phyloP scores from a whole-genome alignment of 148 eudicot species.

The Limonium bicolor region DNA sequence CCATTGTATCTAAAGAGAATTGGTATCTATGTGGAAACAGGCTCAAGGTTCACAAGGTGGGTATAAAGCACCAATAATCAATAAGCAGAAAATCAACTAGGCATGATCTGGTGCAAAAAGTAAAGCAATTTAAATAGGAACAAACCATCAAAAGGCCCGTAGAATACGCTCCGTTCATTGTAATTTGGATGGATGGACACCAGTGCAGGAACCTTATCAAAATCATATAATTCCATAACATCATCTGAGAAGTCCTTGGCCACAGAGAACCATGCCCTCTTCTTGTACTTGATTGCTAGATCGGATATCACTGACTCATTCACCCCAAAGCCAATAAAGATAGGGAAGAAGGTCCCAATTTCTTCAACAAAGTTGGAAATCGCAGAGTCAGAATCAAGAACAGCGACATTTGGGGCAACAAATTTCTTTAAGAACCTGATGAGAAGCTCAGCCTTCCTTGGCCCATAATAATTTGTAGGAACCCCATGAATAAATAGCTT shows the following conservation, averaged over 20 bases:
- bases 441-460: slow-evolving; percentile 64
- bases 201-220: slow-evolving; percentile 89
- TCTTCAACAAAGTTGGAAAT: slow-evolving; percentile 53
- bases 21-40: too few species aligned
- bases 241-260: slow-evolving; percentile 79
- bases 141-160: slow-evolving; percentile 96
- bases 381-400: slow-evolving; percentile 59
- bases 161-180: slow-evolving; percentile 51
- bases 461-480: slow-evolving; percentile 79
- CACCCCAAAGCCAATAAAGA: slow-evolving; percentile 80
- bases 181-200: slow-evolving; percentile 59
- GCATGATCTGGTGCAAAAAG: neutral
- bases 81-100: neutral
- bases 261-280: slow-evolving; percentile 87
- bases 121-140: neutral
- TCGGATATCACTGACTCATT: slow-evolving; percentile 52
- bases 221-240: slow-evolving; percentile 59
- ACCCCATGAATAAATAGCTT: slow-evolving; percentile 83
- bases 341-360: slow-evolving; percentile 70
- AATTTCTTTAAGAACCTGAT: slow-evolving; percentile 62
- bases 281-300: slow-evolving; percentile 72
- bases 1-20: too few species aligned
- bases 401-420: slow-evolving; percentile 72
- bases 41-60: neutral
- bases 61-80: neutral